Conservation (phyloP, 768 basidiomycete genomes). For the Amanita pallidorosea region DNA sequence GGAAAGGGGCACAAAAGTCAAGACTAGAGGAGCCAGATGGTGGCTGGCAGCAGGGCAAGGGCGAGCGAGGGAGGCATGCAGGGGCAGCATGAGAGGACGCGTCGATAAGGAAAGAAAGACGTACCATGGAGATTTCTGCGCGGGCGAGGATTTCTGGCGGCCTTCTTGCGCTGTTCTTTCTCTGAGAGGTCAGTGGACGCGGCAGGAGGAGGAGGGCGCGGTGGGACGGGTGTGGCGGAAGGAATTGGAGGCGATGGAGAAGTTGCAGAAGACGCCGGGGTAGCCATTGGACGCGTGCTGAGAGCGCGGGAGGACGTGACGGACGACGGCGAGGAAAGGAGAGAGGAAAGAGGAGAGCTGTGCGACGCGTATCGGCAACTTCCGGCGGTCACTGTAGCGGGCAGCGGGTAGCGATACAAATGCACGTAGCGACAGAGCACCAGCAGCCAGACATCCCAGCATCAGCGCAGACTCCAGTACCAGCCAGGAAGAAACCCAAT, state of each 20-base stretch:
- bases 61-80: slow-evolving; percentile 9
- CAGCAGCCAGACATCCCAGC: slow-evolving; percentile 37
- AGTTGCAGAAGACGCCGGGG: slow-evolving; percentile 73
- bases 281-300: slow-evolving; percentile 51
- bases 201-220: slow-evolving; percentile 21
- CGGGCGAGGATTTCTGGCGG: slow-evolving; percentile 62
- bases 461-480: slow-evolving; percentile 65
- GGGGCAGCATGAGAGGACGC: slow-evolving; percentile 28
- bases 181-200: slow-evolving; percentile 32
- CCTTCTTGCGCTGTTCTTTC: slow-evolving; percentile 51
- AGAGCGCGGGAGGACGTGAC: slow-evolving; percentile 19
- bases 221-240: slow-evolving; percentile 35
- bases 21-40: slow-evolving; percentile 8
- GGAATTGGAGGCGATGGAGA: slow-evolving; percentile 69
- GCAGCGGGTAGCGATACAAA: no score
- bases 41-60: slow-evolving; percentile 6
- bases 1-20: slow-evolving; percentile 21
- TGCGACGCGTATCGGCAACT: slow-evolving; percentile 41
- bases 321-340: slow-evolving; percentile 19
- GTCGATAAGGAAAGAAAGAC: slow-evolving; percentile 33
- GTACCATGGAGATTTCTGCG: slow-evolving; percentile 73
- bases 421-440: no score
- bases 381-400: slow-evolving; percentile 15
- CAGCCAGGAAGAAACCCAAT: slow-evolving; percentile 72
- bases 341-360: slow-evolving; percentile 16